Percentiles rank a stretch among this genome's conserved stretches.
Evolutionary conservation across 2,329 filamentous ascomycete species (phyloP).

Genomic region (Gremmenia infestans): DNA sequence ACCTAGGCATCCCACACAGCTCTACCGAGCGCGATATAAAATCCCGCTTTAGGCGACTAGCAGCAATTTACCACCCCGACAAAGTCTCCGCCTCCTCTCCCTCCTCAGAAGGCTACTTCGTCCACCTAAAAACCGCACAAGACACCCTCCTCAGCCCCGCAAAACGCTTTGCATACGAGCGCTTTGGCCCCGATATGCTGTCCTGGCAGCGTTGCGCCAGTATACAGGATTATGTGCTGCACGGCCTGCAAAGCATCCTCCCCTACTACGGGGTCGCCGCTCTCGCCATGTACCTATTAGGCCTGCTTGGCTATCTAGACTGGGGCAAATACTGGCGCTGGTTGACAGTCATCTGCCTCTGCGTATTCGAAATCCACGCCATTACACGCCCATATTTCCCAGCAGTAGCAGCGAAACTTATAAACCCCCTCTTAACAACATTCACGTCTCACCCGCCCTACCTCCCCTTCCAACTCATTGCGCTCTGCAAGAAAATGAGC

Average conservation of each 20-base stretch:
- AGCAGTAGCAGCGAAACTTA: conserved; percentile 35
- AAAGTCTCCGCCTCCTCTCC: conserved; percentile 45
- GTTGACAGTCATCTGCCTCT: conserved; percentile 49
- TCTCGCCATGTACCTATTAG: conserved; percentile 54
- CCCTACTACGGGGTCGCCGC: conserved; percentile 58
- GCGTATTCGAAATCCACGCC: conserved; percentile 52
- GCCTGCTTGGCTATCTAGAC: conserved; percentile 62
- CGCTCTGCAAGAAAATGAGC: conserved; percentile 68
- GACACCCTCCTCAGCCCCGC: conserved; percentile 76
- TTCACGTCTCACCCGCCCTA: conserved; percentile 51
- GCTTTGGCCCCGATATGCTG: conserved; percentile 71
- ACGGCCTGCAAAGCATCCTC: conserved; percentile 56
- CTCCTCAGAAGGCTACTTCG: conserved; percentile 54
- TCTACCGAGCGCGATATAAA: conserved; percentile 75
- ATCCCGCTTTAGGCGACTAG: conserved; percentile 75
- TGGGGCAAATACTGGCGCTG: conserved; percentile 64
- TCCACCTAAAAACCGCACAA: conserved; percentile 76
- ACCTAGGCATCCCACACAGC: conserved; percentile 64
- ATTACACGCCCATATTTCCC: conserved; percentile 52
- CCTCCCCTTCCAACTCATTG: conserved; percentile 80
- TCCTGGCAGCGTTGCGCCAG: conserved; percentile 63
- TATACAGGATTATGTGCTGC: conserved; percentile 65
- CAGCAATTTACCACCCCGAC: conserved; percentile 74
- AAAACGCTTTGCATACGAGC: conserved; percentile 81
- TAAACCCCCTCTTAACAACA: conserved; percentile 41